Base-by-base conservation (phyloP, 495 filamentous ascomycete species). In the Chlorociboria aeruginascens region DNA sequence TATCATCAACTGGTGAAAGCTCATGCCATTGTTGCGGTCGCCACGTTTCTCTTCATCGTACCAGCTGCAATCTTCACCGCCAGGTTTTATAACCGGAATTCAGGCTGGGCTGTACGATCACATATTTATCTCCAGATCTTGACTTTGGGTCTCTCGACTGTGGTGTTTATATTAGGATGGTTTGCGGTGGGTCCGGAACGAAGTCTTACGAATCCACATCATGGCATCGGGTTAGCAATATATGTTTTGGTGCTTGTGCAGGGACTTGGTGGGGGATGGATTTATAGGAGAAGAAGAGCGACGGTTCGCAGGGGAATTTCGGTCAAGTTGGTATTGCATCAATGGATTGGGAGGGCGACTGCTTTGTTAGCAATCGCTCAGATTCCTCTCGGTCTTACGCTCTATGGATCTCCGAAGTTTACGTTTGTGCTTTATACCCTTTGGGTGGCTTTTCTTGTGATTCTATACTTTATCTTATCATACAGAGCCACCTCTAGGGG, bases 41-140 rank as follows among this genome's bases (percentile, higher is more conserved):
- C 96, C 52, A 85, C 85, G 11, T 96, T 97, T 62, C 75, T 98
- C 53, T 73, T 83, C 52, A 68, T 97, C 45, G 73, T 96, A 1
- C 92, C 92, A 2, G 60, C 75, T 3, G 82, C 90, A 6, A 79
- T 93, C 45, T 67, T 95, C 46, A 73, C 80, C 29, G 79, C 82
- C 16, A 79, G 88, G 55, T 98, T 92, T 65, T 78, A 83, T 52
- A 65, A 68, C 50, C 54, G 61, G 33, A 69, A 70, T 20, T 78
- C 79, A 10, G 74, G 77, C 42, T 72, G 65, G 61, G 85, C 85
- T 13, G 73, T 92, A 48, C 79, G 81, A 41, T 69, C 83, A 16
- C 92, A 98, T 60, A 83, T 88, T 39, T 93, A 89, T 69, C 75
- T 89, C 10, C 82, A 97, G 48, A 74, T 92, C n/a, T 56, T 95